Percentiles rank a stretch among this genome's conserved stretches.
These are phyloP conservation scores for Tricholoma bakamatsutake DNA, from an alignment of 768 basidiomycete genomes.

Conservation along the genomic window DNA sequence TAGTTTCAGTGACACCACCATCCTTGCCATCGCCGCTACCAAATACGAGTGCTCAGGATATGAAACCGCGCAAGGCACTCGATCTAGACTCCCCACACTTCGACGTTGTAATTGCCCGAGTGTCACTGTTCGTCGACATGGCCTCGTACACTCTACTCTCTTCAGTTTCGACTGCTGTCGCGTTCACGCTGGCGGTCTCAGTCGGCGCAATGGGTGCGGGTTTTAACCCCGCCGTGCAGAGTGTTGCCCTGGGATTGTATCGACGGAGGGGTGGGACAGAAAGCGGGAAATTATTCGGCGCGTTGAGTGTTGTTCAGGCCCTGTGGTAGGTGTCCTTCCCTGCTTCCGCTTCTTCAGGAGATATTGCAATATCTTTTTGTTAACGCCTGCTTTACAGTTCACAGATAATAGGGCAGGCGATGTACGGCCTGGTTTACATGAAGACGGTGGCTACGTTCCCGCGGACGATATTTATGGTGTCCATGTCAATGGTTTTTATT, in stretches of 20 bases:
- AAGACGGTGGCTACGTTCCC: slow-evolving; percentile 68
- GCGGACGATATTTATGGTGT: slow-evolving; percentile 61
- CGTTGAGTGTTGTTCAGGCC: slow-evolving; percentile 67
- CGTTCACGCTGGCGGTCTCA: slow-evolving; percentile 47
- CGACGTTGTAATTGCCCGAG: slow-evolving; percentile 64
- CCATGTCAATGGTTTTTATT: slow-evolving; percentile 31
- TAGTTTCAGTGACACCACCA: slow-evolving; percentile 10
- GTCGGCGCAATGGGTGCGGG: slow-evolving; percentile 57
- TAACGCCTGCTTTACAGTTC: slow-evolving; percentile 32
- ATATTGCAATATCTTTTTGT: not conserved
- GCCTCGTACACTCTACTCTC: slow-evolving; percentile 46
- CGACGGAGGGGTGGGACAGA: slow-evolving; percentile 50
- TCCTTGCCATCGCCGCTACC: not conserved
- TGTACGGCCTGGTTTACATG: slow-evolving; percentile 69
- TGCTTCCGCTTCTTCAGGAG: not conserved
- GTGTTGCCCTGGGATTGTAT: slow-evolving; percentile 67
- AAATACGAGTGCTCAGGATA: slow-evolving; percentile 2
- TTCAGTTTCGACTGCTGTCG: slow-evolving; percentile 35
- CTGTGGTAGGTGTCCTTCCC: slow-evolving; percentile 38
- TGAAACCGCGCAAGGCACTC: slow-evolving; percentile 15
- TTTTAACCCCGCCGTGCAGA: slow-evolving; percentile 61
- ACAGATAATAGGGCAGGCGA: slow-evolving; percentile 62
- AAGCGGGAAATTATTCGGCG: slow-evolving; percentile 74
- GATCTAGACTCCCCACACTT: slow-evolving; percentile 43
- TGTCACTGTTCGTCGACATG: slow-evolving; percentile 55